Percentiles rank a stretch among this genome's conserved stretches.
Evolutionary conservation across 805 yeast genomes (phyloP).

Genomic region (Ascoidea tarda): DNA sequence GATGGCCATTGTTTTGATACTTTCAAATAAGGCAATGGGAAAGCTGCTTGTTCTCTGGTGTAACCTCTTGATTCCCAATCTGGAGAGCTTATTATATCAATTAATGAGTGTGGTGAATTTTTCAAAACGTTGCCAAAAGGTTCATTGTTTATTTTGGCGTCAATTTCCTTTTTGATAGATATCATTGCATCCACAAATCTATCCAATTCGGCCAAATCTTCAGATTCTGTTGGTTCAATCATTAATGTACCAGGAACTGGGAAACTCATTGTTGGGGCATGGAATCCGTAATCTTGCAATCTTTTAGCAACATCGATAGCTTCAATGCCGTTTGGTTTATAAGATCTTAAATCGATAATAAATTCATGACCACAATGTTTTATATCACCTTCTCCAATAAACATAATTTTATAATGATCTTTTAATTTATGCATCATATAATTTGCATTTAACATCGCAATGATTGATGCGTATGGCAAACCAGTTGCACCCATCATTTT

Average conservation of each 20-base stretch:
- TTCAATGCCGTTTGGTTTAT: constrained; percentile 68
- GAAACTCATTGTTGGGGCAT: constrained; percentile 98
- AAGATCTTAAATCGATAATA: constrained; percentile 79
- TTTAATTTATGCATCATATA: constrained; percentile 78
- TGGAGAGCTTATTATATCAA: constrained; percentile 50
- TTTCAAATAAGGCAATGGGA: constrained; percentile 66
- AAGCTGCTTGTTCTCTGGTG: constrained; percentile 87
- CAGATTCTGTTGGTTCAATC: constrained; percentile 98
- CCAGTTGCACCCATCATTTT: constrained; percentile 85
- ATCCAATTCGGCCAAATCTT: constrained; percentile 75
- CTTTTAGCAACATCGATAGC: constrained; percentile 96
- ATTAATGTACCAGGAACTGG: constrained; percentile 95
- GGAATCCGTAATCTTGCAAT: constrained; percentile 96
- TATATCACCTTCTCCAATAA: constrained; percentile 41
- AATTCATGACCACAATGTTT: constrained; percentile 94
- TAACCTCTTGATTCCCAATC: constrained; percentile 85
- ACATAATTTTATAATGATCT: constrained; percentile 61
- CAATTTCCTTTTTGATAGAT: constrained; percentile 71
- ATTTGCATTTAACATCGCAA: constrained; percentile 92
- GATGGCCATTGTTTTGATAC: constrained; percentile 88
- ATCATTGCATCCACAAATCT: constrained; percentile 83
- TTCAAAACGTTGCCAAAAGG: constrained; percentile 59
- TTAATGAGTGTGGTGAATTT: constrained; percentile 85
- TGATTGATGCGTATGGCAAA: constrained; percentile 71
- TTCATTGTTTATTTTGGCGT: constrained; percentile 50